Conservation (phyloP, 345 rosid species). For the Arabis hirsuta region DNA sequence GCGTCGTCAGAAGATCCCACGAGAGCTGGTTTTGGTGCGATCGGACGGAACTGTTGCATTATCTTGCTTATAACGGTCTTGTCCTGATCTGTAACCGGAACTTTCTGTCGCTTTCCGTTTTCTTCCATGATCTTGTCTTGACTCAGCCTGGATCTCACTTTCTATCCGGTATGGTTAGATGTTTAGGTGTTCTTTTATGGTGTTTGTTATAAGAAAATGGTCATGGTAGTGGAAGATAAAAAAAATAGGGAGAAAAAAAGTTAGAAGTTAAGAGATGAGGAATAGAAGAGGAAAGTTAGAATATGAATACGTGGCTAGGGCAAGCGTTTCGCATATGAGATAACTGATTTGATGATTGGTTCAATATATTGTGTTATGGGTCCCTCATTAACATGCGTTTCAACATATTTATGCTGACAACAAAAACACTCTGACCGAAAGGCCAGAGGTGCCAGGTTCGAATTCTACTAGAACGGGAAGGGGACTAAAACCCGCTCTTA, state of each 20-base stretch:
- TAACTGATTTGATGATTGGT: constrained; percentile 40
- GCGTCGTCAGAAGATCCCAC: constrained; percentile 41
- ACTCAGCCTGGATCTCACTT: constrained; percentile 1
- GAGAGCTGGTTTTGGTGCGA: constrained; percentile 76
- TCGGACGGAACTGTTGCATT: constrained; percentile 85
- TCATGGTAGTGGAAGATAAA: not conserved
- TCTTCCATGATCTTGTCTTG: constrained; percentile 39
- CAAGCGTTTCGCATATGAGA: constrained; percentile 20
- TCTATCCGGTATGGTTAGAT: not conserved
- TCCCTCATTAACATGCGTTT: constrained; percentile 28
- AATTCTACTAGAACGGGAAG: too few relatives aligned
- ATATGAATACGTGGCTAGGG: constrained; percentile 55
- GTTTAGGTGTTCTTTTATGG: not conserved
- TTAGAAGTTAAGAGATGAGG: constrained; percentile 10
- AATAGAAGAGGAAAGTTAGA: constrained; percentile 31
- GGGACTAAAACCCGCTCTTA: too few relatives aligned
- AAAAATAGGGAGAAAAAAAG: constrained; percentile 21
- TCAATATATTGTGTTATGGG: constrained; percentile 28
- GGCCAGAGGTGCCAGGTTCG: too few relatives aligned
- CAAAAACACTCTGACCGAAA: not conserved
- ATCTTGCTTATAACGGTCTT: constrained; percentile 55
- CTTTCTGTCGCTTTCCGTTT: constrained; percentile 31
- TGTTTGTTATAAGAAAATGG: constrained; percentile 9
- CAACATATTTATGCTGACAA: constrained; percentile 18
- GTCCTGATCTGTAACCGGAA: constrained; percentile 40